These are phyloP conservation scores for Trichosporon sp. DNA, from an alignment of 1,284 basidiomycete genomes.

Conservation along the genomic window DNA sequence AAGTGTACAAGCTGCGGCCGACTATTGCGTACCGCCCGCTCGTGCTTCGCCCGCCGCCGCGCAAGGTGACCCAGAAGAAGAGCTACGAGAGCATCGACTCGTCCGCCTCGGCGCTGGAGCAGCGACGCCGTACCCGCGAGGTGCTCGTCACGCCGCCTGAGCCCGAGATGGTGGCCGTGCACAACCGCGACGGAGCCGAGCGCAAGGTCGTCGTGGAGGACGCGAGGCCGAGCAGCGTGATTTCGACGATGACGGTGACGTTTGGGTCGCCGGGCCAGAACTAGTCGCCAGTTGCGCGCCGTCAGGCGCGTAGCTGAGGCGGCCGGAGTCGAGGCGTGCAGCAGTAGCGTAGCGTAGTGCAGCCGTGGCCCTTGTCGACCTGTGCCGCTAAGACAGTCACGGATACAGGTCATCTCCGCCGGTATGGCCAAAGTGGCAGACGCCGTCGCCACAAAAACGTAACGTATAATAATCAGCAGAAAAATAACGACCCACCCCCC, in stretches of 20 bases:
- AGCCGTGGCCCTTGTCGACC: too few species aligned
- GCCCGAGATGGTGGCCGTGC: not conserved
- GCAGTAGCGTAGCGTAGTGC: too few species aligned
- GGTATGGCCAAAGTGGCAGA: too few species aligned
- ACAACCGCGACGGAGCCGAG: not conserved
- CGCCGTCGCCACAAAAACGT: too few species aligned
- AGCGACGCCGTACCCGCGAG: not conserved
- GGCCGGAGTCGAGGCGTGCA: too few species aligned
- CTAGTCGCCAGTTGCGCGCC: not conserved
- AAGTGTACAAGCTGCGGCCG: not conserved
- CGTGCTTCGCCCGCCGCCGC: slow-evolving; percentile 19
- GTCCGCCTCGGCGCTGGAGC: not conserved
- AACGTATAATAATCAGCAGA: too few species aligned
- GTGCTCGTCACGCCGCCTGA: slow-evolving; percentile 12
- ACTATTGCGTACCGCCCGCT: slow-evolving; percentile 11
- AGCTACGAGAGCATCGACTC: slow-evolving; percentile 18
- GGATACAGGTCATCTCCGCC: too few species aligned
- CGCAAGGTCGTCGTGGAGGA: not conserved
- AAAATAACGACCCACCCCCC: too few species aligned
- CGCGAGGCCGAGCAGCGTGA: slow-evolving; percentile 7
- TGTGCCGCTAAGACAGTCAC: too few species aligned
- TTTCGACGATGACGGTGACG: slow-evolving; percentile 13
- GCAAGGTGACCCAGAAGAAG: slow-evolving; percentile 20
- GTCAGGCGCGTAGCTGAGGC: not conserved
- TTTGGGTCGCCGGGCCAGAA: slow-evolving; percentile 7